Base-by-base conservation (phyloP, 768 basidiomycete genomes). In the Neoboletus subvelutipes region DNA sequence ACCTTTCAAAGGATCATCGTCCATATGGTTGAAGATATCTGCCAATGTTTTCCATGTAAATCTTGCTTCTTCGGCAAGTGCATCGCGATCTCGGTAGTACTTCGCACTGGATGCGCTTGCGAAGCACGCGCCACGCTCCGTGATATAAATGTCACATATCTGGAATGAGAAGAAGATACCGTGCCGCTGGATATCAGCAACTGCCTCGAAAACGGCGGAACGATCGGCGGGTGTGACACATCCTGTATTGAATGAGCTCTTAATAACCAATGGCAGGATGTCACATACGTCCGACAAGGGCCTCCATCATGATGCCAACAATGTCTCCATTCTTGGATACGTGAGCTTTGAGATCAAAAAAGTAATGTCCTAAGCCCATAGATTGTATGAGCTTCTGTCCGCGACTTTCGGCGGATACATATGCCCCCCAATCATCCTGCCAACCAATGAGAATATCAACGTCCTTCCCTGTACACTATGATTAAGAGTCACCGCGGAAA, bases 331-430 rank as follows among this genome's bases (percentile, higher is more conserved):
- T 70, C 48, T 64, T 62, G 45, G 66, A 62, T 20, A 72, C 55
- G 34, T 71, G 72, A 18, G 71, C 72, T 33, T 67, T 12, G 34
- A 73, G 43, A 41, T 65, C 64, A 26, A 65, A 72, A 45, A 70
- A 71, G 49, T 72, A 73, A 34, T 49, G 62, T 13, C 67, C 64
- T 13, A 73, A 37, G 34, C 65, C 55, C 54, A 48, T 57, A 7
- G 70, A 74, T 34, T 71, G 63, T 45, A 73, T 52, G 39, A 73
- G 63, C 51, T 63, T 69, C 29, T 70, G 71, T 20, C 73, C 71
- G 1, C 29, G 49, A 20, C 69, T 72, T 53, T 71, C 71, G 20
- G 22, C 34, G 26, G 69, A 59, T 31, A 72, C 18, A 37, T 59
- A 74, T 7, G 0, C 0, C 4, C 55, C 68, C 68, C 67, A 73